A percentile compares a stretch with the other conserved stretches of the same genome.
Evolutionary conservation across 1,284 basidiomycete species (phyloP).

Genomic region (Tausonia pullulans): DNA sequence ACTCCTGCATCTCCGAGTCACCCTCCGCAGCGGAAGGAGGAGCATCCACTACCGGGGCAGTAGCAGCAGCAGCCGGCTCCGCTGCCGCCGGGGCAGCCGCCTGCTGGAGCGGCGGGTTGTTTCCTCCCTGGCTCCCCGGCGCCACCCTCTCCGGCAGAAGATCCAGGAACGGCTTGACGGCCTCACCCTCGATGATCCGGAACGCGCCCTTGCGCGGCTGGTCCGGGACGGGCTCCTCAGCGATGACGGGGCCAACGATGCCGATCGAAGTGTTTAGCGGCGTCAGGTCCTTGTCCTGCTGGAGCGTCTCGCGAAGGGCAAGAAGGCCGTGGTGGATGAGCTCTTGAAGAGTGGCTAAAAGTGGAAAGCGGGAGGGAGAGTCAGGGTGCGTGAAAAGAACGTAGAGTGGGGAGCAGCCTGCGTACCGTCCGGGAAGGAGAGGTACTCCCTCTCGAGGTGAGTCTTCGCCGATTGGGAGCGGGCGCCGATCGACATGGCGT

Average conservation of each 20-base stretch:
- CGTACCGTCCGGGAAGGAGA: conserved; percentile 72
- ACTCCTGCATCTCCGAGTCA: conserved; percentile 17
- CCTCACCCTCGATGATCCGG: conserved; percentile 62
- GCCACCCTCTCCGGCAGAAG: conserved; percentile 16
- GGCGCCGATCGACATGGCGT: conserved; percentile 96
- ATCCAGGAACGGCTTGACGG: conserved; percentile 23
- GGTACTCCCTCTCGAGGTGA: conserved; percentile 89
- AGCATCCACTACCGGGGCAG: background rate
- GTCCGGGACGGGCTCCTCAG: conserved; percentile 42
- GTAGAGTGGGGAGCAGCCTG: conserved; percentile 18
- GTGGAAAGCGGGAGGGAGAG: background rate
- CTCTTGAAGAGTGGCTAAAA: conserved; percentile 63
- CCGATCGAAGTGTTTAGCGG: conserved; percentile 86
- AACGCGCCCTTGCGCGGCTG: conserved; percentile 43
- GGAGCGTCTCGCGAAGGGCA: conserved; percentile 84
- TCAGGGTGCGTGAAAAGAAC: background rate
- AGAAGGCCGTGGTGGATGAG: conserved; percentile 84
- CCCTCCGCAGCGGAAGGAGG: conserved; percentile 3
- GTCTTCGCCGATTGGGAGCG: conserved; percentile 97
- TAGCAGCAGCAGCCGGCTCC: background rate
- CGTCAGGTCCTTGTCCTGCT: conserved; percentile 92
- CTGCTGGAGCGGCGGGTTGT: background rate
- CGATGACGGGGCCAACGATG: conserved; percentile 62
- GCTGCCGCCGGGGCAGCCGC: background rate
- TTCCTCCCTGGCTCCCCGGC: background rate